Base-by-base conservation (phyloP, 2,329 filamentous ascomycete species). In the Harringtonia aguacate region DNA sequence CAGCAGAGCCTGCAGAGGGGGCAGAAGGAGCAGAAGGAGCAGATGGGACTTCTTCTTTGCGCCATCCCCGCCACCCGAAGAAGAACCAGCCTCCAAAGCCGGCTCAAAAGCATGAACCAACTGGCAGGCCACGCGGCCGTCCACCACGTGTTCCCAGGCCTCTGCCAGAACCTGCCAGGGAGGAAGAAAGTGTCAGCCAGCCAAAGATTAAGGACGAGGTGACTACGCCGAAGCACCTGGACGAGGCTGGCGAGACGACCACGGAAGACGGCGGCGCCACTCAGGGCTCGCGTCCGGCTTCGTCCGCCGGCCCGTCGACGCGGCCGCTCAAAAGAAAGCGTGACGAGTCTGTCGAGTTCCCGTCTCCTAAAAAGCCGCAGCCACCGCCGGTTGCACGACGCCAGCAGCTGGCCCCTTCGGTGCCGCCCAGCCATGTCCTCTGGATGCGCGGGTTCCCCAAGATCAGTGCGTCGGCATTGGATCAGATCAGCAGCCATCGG, bases 371-470 rank as follows among this genome's bases (percentile, higher is more conserved):
- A 12, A 44, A 63, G 61, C 15, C 66, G 61, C 29, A 15, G 21
- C 36, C 63, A 67, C 47, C 68, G n/a, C 18, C 36, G 5, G 44
- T 45, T 30, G 21, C 18, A 3, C 30, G 24, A 6, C 43, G 39
- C 28, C 46, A 34, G 15, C 48, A 18, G 17, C 45, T 44, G 3
- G 46, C 45, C 55, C 66, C 46, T 58, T 71, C 60, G 55, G 69
- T 45, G 49, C 78, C 81, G 24, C 75, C 78, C 20, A 77, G 76
- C 9, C 75, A 86, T 46, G 83, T 89, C 6, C 68, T 85, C 34
- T 85, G 84, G 69, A 86, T 84, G 14, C 79, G 84, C 39, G 81
- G 82, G 39, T 82, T 90, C 55, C 76, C 81, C 30, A 79, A 82
- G 52, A 84, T 86, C 14, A 82, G 80, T 28, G 75, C 75, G 4